A percentile compares a stretch with the other conserved stretches of the same genome.
phyloP scores from a whole-genome alignment of 1,284 basidiomycete species.

The Apiotrichum akiyoshidainum region DNA sequence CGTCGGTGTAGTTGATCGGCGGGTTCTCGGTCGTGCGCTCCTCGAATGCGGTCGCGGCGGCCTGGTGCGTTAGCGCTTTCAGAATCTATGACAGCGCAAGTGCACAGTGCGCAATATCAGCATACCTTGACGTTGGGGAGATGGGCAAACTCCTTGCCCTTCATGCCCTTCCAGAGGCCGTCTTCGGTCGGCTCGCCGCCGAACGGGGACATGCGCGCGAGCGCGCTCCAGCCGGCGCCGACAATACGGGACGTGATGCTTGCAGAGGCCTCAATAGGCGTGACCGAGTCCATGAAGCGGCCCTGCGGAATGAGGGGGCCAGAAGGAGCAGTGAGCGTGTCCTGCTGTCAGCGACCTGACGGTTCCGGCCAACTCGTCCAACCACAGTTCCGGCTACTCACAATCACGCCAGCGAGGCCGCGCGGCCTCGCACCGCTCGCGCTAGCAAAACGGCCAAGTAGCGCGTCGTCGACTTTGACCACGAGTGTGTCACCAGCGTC shows the following conservation, averaged over 20 bases:
- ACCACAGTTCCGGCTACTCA: constrained; percentile 53
- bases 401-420: constrained; percentile 73
- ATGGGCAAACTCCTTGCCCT: constrained; percentile 71
- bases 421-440: constrained; percentile 60
- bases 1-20: constrained; percentile 59
- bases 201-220: constrained; percentile 54
- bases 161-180: constrained; percentile 62
- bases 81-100: not conserved
- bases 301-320: constrained; percentile 55
- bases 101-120: not conserved
- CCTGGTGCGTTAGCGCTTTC: constrained; percentile 33
- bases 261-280: constrained; percentile 66
- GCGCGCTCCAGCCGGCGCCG: constrained; percentile 79
- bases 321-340: constrained; percentile 28
- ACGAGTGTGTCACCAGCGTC: constrained; percentile 58
- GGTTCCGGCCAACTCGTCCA: constrained; percentile 57
- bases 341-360: constrained; percentile 17
- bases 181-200: constrained; percentile 55
- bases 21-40: constrained; percentile 56
- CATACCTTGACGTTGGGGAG: constrained; percentile 51
- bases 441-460: constrained; percentile 61
- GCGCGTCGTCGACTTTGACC: constrained; percentile 60
- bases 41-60: constrained; percentile 60
- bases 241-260: constrained; percentile 69
- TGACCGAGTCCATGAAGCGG: constrained; percentile 60